Base-by-base conservation (phyloP, 768 basidiomycete species). In the Pilatotrama ljubarskyi region DNA sequence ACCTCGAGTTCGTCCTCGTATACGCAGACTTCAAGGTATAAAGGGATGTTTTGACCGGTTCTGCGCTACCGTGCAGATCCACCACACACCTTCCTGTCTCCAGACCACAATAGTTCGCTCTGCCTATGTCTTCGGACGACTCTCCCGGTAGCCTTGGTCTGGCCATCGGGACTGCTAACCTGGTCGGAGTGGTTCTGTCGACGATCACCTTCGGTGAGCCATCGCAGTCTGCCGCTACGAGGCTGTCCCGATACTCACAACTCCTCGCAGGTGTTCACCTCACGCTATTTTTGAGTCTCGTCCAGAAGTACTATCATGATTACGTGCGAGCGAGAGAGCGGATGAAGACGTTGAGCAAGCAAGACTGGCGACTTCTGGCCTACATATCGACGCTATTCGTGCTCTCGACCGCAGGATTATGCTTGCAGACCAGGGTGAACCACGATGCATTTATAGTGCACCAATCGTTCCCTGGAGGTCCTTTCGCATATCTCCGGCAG, bases 131-230 rank as follows among this genome's bases (percentile, higher is more conserved):
- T 24, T 24, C 32, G 42, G 29, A n/a, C 48, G 18, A 35, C 53
- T 13, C 20, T 57, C 9, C 61, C 17, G 10, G 43, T 14, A 20
- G 36, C 61, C 22, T 59, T 53, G 51, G 43, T 47, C 1, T 57
- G 43, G 38, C 49, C 47, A 9, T 58, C 1, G 51, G 38, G 8
- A 62, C 52, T 29, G 57, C 58, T 0, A 58, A 60, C 58, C 54
- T 72, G 60, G 59, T 67, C 46, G 71, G 71, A 7, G 63, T 66
- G 1, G 41, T 69, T 17, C 44, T 72, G 18, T 65, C 70, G 7
- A 65, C 60, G 7, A 40, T 70, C 22, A 62, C 66, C 10, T 72
- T 68, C 40, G 71, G 71, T 71, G 20, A 55, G 70, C 58, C 6
- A 17, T 15, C 37, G 36, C 5, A 8, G 13, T 10, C 22, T 20